Evolutionary conservation across 768 basidiomycete genomes (phyloP).

Genomic region (Paxillus rubicundulus): DNA sequence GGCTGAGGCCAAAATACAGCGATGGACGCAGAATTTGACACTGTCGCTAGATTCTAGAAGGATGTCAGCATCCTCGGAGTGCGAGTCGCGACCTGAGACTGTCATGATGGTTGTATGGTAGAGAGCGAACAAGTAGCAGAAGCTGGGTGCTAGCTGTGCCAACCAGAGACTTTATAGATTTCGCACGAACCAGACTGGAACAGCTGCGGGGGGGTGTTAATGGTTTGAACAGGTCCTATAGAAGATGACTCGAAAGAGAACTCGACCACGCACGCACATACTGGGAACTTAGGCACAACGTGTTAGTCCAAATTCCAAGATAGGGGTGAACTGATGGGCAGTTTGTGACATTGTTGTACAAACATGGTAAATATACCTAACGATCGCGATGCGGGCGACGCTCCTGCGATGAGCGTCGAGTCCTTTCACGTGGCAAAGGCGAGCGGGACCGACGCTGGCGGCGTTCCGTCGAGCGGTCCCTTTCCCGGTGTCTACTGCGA

Average conservation of each 20-base stretch:
- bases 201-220: background rate
- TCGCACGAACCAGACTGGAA: conserved; percentile 5
- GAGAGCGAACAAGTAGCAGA: background rate
- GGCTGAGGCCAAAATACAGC: conserved; percentile 56
- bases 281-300: conserved; percentile 2
- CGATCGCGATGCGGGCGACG: conserved; percentile 24
- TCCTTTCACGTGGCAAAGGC: conserved; percentile 26
- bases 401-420: conserved; percentile 33
- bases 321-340: background rate
- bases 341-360: conserved; percentile 8
- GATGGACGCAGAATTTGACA: conserved; percentile 59
- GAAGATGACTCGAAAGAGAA: background rate
- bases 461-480: conserved; percentile 24
- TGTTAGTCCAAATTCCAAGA: conserved; percentile 15
- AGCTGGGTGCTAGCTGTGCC: background rate
- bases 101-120: conserved; percentile 25
- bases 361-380: conserved; percentile 24
- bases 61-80: conserved; percentile 50
- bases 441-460: conserved; percentile 25
- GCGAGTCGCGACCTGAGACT: conserved; percentile 35
- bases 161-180: conserved; percentile 19
- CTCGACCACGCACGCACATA: conserved; percentile 18
- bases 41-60: conserved; percentile 45
- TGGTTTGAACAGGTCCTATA: background rate
- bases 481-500: conserved; percentile 46